These are phyloP conservation scores for Scytalidium sp. DNA, from an alignment of 2,329 filamentous ascomycete genomes.

Conservation along the genomic window DNA sequence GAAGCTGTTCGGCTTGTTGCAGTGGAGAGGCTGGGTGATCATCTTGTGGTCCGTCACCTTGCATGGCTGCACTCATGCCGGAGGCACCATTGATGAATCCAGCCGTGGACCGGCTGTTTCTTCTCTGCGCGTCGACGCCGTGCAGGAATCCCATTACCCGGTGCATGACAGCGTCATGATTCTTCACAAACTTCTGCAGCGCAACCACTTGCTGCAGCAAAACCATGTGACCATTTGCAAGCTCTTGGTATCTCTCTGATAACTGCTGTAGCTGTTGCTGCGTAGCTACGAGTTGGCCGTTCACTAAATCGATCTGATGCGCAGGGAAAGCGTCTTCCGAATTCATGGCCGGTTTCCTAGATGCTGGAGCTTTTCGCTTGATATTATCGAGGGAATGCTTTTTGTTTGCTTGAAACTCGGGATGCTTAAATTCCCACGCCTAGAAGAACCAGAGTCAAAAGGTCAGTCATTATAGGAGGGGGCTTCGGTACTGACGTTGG, in stretches of 20 bases:
- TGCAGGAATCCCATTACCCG: constrained; percentile 68
- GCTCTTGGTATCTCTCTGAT: constrained; percentile 79
- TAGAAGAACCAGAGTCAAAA: constrained; percentile 40
- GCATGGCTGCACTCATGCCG: constrained; percentile 29
- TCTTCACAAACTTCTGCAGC: constrained; percentile 61
- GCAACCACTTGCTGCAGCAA: constrained; percentile 60
- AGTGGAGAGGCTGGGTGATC: constrained; percentile 65
- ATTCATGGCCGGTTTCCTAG: constrained; percentile 66
- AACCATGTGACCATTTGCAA: constrained; percentile 61
- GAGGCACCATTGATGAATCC: constrained; percentile 36
- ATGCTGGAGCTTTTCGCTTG: constrained; percentile 87
- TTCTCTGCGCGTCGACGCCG: constrained; percentile 59
- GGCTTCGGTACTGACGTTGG: constrained; percentile 54
- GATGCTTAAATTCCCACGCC: constrained; percentile 97
- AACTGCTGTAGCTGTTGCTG: constrained; percentile 89
- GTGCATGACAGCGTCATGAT: constrained; percentile 69
- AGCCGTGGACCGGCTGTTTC: constrained; percentile 51
- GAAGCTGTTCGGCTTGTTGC: constrained; percentile 63
- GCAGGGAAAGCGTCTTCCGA: constrained; percentile 73
- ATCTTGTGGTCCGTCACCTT: constrained; percentile 33
- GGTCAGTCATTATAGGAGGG: not conserved
- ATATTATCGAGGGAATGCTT: constrained; percentile 98
- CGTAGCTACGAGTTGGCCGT: constrained; percentile 82
- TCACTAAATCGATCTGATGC: constrained; percentile 86
- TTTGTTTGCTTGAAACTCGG: constrained; percentile 91